Evolutionary conservation across 208 protist genomes (phyloP).

Genomic region (Trypanosoma brucei): DNA sequence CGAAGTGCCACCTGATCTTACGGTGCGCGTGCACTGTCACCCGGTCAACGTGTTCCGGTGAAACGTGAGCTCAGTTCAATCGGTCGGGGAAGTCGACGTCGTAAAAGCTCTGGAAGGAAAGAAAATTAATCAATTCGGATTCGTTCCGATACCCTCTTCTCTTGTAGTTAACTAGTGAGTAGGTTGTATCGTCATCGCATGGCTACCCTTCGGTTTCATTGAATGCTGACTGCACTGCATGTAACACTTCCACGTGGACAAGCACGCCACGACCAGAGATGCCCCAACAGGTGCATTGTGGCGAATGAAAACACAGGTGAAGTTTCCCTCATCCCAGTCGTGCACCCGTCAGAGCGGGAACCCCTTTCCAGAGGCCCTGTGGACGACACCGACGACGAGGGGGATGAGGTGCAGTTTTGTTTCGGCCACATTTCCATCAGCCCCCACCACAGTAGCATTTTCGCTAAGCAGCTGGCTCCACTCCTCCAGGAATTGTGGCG

Average conservation of each 20-base stretch:
- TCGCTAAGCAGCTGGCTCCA: constrained; percentile 26
- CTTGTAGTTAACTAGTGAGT: constrained; percentile 10
- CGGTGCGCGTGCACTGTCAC: too few relatives aligned
- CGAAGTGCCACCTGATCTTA: too few relatives aligned
- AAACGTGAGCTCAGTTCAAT: too few relatives aligned
- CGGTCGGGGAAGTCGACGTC: too few relatives aligned
- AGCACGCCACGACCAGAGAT: not conserved
- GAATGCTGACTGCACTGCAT: constrained; percentile 26
- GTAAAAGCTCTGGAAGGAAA: too few relatives aligned
- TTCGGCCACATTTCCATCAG: constrained; percentile 28
- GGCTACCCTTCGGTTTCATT: constrained; percentile 7
- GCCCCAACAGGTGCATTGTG: constrained; percentile 26
- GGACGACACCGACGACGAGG: not conserved
- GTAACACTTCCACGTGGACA: constrained; percentile 21
- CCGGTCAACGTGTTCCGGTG: too few relatives aligned
- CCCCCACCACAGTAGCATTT: constrained; percentile 28
- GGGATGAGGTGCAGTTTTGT: constrained; percentile 10
- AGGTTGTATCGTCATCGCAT: not conserved
- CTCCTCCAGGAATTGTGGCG: constrained; percentile 26
- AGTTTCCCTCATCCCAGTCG: constrained; percentile 19
- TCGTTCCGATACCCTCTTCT: not conserved
- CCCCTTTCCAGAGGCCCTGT: not conserved
- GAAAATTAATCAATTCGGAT: too few relatives aligned
- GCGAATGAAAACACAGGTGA: constrained; percentile 18
- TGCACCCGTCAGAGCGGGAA: constrained; percentile 13